Evolutionary conservation across 2,329 filamentous ascomycete species (phyloP).

Genomic region (Lasiodiplodia sp.): DNA sequence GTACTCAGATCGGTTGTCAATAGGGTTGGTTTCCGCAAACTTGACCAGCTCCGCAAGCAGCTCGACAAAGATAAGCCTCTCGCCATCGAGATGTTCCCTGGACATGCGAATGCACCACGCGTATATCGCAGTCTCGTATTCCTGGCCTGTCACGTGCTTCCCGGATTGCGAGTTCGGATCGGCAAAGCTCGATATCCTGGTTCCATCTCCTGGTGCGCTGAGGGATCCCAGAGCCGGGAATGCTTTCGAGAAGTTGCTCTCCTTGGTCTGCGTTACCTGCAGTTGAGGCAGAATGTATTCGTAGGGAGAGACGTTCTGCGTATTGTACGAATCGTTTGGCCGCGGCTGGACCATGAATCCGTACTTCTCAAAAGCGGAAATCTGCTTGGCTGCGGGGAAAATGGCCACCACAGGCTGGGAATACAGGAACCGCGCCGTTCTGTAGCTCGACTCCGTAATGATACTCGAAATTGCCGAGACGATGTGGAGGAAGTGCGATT

Average conservation of each 20-base stretch:
- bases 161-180: constrained; percentile 40
- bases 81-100: constrained; percentile 48
- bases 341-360: constrained; percentile 21
- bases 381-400: constrained; percentile 32
- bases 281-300: constrained; percentile 45
- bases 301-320: constrained; percentile 27
- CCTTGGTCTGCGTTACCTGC: constrained; percentile 48
- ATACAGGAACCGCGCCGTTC: constrained; percentile 68
- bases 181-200: constrained; percentile 41
- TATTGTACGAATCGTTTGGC: constrained; percentile 8
- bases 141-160: constrained; percentile 45
- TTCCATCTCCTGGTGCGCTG: constrained; percentile 16
- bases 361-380: constrained; percentile 21
- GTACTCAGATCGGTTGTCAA: constrained; percentile 46
- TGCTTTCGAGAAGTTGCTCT: constrained; percentile 47
- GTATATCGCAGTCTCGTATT: constrained; percentile 56
- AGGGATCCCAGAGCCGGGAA: constrained; percentile 52
- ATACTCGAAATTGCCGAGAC: constrained; percentile 80
- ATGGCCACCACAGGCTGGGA: constrained; percentile 46
- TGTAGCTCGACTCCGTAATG: constrained; percentile 78
- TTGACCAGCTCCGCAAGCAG: constrained; percentile 43
- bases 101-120: constrained; percentile 57
- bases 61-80: constrained; percentile 52
- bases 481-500: constrained; percentile 70
- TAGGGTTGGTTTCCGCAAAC: constrained; percentile 41